Percentiles rank a stretch among this genome's conserved stretches.
Evolutionary conservation across 2,329 filamentous ascomycete genomes (phyloP).

Genomic region (Fonsecaea pugnacius): DNA sequence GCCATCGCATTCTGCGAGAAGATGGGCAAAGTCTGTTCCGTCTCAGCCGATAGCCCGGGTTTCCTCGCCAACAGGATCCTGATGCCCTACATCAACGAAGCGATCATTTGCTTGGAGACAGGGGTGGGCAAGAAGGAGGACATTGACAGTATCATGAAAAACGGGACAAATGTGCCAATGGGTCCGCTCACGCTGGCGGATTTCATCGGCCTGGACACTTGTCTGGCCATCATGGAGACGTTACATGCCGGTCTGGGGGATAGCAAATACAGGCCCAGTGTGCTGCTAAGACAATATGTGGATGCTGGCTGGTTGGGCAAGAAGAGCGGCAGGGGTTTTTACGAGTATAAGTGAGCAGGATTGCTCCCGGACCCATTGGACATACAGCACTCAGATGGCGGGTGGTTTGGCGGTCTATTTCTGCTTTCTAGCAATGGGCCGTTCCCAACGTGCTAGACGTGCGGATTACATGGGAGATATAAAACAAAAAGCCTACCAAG

Average conservation of each 20-base stretch:
- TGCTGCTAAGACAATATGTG: slow-evolving; percentile 91
- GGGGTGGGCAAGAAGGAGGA: slow-evolving; percentile 85
- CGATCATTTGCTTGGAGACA: slow-evolving; percentile 92
- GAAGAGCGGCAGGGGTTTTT: slow-evolving; percentile 96
- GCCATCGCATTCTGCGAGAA: slow-evolving; percentile 83
- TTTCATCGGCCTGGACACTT: slow-evolving; percentile 97
- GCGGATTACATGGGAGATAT: background rate
- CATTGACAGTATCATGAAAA: slow-evolving; percentile 99
- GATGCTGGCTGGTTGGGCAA: slow-evolving; percentile 97
- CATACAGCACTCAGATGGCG: background rate
- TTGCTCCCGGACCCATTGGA: background rate
- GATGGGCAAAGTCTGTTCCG: slow-evolving; percentile 91
- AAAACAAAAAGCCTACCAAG: background rate
- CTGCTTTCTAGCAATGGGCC: background rate
- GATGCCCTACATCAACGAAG: slow-evolving; percentile 99
- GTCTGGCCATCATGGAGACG: slow-evolving; percentile 95
- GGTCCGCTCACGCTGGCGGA: slow-evolving; percentile 90
- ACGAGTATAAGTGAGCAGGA: slow-evolving; percentile 65
- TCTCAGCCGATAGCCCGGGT: slow-evolving; percentile 86
- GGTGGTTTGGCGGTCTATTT: background rate
- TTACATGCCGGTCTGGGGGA: slow-evolving; percentile 89
- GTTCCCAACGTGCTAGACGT: background rate
- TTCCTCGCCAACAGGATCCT: slow-evolving; percentile 96
- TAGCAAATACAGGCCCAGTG: slow-evolving; percentile 90
- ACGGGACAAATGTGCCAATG: slow-evolving; percentile 98